phyloP scores from a whole-genome alignment of 768 basidiomycete genomes.

The Russula sp. region DNA sequence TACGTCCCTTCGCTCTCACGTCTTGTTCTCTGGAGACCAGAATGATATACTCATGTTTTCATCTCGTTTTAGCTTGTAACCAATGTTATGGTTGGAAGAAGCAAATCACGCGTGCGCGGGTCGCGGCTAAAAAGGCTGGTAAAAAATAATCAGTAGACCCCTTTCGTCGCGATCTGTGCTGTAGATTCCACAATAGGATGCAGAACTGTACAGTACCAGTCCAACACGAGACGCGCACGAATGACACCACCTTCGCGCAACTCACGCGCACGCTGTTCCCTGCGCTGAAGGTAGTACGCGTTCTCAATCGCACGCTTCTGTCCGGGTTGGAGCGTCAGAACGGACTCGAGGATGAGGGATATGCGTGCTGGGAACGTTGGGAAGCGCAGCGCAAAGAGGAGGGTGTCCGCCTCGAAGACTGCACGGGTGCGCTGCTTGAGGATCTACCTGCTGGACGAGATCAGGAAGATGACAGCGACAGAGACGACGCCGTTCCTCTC shows the following conservation, averaged over 20 bases:
- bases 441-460: slow-evolving; percentile 32
- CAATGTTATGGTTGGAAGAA: slow-evolving; percentile 86
- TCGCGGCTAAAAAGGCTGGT: slow-evolving; percentile 69
- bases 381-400: slow-evolving; percentile 50
- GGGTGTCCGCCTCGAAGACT: slow-evolving; percentile 68
- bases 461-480: slow-evolving; percentile 29
- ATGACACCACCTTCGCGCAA: slow-evolving; percentile 64
- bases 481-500: slow-evolving; percentile 7
- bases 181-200: background rate
- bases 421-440: slow-evolving; percentile 65
- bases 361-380: slow-evolving; percentile 67
- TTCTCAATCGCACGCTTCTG: slow-evolving; percentile 54
- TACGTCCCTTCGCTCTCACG: slow-evolving; percentile 37
- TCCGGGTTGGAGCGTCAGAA: slow-evolving; percentile 53
- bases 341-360: slow-evolving; percentile 45
- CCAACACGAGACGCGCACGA: slow-evolving; percentile 39
- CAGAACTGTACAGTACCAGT: background rate
- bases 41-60: background rate
- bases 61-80: slow-evolving; percentile 49
- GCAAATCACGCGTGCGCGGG: slow-evolving; percentile 60
- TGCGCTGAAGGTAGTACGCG: slow-evolving; percentile 54
- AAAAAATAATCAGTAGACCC: slow-evolving; percentile 45
- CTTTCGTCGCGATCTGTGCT: background rate
- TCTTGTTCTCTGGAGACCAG: too few species aligned
- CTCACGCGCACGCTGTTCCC: slow-evolving; percentile 58